phyloP scores from a whole-genome alignment of 192 early-diverging fungal genomes.

The Linderina pennispora region DNA sequence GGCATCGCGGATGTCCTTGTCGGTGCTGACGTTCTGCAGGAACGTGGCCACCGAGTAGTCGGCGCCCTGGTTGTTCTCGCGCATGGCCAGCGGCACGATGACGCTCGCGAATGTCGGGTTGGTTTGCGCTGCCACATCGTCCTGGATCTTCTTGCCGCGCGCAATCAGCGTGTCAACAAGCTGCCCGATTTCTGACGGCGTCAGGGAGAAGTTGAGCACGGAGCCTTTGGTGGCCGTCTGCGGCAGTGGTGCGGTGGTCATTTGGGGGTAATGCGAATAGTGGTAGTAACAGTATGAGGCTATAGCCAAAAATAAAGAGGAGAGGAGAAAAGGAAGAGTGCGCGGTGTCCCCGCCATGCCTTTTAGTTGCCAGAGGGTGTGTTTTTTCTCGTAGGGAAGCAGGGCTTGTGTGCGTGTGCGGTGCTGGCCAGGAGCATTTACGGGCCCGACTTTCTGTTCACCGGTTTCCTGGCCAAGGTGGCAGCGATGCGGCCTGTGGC shows the following conservation, averaged over 20 bases:
- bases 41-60: conserved; percentile 34
- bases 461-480: no score
- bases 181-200: conserved; percentile 18
- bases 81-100: conserved; percentile 32
- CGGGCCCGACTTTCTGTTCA: no score
- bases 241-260: conserved; percentile 3
- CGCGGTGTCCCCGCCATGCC: no score
- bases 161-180: conserved; percentile 19
- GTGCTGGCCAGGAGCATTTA: no score
- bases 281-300: neutral
- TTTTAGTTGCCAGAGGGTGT: no score
- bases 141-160: conserved; percentile 29
- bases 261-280: neutral
- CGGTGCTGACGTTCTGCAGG: conserved; percentile 43
- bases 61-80: conserved; percentile 29
- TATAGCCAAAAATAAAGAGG: neutral
- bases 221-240: conserved; percentile 8
- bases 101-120: conserved; percentile 45
- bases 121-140: conserved; percentile 29
- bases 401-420: no score
- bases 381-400: no score
- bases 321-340: neutral
- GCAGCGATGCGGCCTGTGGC: no score
- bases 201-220: conserved; percentile 40
- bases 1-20: conserved; percentile 62